Percentiles rank a stretch among this genome's conserved stretches.
These are phyloP conservation scores for Monilinia laxa DNA, from an alignment of 2,329 filamentous ascomycete genomes.

Conservation along the genomic window DNA sequence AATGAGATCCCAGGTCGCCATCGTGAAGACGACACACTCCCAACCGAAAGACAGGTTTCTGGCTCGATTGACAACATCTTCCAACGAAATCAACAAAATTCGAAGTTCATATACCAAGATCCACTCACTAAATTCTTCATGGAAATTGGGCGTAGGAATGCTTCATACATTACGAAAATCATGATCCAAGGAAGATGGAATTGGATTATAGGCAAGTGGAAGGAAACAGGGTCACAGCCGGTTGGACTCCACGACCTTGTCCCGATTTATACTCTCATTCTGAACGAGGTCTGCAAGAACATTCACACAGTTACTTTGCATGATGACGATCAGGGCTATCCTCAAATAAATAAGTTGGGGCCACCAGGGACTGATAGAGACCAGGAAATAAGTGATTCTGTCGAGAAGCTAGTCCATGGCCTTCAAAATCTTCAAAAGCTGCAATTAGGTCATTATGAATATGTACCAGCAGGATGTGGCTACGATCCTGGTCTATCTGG, in stretches of 20 bases:
- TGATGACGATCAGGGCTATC: not conserved
- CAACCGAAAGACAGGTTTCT: not conserved
- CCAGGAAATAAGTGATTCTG: not conserved
- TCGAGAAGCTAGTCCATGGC: not conserved
- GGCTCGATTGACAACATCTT: not conserved
- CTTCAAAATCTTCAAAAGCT: not conserved
- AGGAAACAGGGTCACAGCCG: not conserved
- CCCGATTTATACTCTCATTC: not conserved
- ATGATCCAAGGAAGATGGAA: not conserved
- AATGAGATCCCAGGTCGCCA: not conserved
- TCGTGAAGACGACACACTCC: not conserved
- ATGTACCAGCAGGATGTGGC: not conserved
- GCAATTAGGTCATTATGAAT: not conserved
- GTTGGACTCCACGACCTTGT: conserved; percentile 9
- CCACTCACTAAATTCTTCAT: not conserved
- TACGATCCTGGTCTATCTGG: not conserved
- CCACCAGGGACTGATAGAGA: not conserved
- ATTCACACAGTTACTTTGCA: not conserved
- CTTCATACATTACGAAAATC: not conserved
- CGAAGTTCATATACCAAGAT: not conserved
- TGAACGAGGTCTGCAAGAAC: not conserved
- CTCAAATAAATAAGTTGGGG: not conserved
- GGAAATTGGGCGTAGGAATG: not conserved
- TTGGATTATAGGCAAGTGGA: not conserved
- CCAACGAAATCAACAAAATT: not conserved